phyloP scores from a whole-genome alignment of 2,329 filamentous ascomycete genomes.

The Chaetomiaceae sp. region DNA sequence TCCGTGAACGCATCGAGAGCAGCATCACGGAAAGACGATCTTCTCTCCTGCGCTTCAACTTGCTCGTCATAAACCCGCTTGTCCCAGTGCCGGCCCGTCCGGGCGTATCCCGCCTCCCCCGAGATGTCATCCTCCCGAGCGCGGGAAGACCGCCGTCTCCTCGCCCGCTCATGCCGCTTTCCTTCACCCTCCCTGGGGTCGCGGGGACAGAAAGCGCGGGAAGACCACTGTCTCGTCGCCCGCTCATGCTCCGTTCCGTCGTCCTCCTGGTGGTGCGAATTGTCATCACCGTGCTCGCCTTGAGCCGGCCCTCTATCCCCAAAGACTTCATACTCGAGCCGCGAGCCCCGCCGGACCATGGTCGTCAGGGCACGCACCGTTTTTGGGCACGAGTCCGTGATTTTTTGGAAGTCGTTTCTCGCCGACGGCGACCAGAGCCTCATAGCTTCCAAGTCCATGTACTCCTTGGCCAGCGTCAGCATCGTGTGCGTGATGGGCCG shows the following conservation, averaged over 20 bases:
- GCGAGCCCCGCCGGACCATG: constrained; percentile 12
- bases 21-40: too few relatives aligned
- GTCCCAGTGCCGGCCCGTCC: neutral
- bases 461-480: constrained; percentile 43
- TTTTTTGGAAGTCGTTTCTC: constrained; percentile 33
- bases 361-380: constrained; percentile 27
- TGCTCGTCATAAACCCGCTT: too few relatives aligned
- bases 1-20: neutral
- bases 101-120: neutral
- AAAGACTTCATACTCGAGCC: constrained; percentile 18
- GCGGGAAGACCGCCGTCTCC: neutral
- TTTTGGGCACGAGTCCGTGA: constrained; percentile 36
- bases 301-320: too few relatives aligned
- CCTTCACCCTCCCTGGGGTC: too few relatives aligned
- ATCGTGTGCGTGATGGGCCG: constrained; percentile 42
- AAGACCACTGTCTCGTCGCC: too few relatives aligned
- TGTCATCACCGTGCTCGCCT: too few relatives aligned
- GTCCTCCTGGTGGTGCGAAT: too few relatives aligned
- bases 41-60: too few relatives aligned
- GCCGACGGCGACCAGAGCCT: constrained; percentile 44
- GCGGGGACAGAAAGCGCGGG: too few relatives aligned
- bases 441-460: constrained; percentile 43
- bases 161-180: too few relatives aligned
- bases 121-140: too few relatives aligned
- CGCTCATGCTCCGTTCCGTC: too few relatives aligned